Conservation (phyloP, 371 early-diverging fungal genomes). For the Apophysomyces trapeziformis region DNA sequence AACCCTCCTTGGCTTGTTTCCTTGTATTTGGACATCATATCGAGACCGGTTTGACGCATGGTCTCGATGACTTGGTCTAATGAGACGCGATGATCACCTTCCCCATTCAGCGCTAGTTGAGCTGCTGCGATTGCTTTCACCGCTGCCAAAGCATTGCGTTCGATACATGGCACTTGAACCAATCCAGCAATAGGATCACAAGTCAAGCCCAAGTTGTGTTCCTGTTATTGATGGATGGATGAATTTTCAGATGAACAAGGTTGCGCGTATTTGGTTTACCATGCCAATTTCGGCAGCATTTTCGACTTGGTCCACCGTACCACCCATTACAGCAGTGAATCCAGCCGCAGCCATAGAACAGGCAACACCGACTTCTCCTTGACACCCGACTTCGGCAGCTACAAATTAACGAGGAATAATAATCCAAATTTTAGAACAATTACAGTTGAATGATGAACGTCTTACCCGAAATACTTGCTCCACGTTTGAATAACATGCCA, state of each 20-base stretch:
- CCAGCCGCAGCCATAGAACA: constrained; percentile 97
- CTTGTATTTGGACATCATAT: constrained; percentile 96
- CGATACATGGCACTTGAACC: constrained; percentile 97
- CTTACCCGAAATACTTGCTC: constrained; percentile 80
- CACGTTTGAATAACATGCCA: constrained; percentile 96
- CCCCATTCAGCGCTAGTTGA: constrained; percentile 91
- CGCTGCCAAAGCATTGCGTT: constrained; percentile 93
- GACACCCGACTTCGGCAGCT: constrained; percentile 97
- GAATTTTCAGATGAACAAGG: too few relatives aligned
- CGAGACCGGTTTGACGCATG: constrained; percentile 92
- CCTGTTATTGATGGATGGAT: constrained; percentile 24
- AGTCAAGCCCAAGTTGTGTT: constrained; percentile 92
- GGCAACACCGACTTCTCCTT: constrained; percentile 89
- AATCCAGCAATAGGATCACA: constrained; percentile 94
- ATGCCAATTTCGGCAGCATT: constrained; percentile 98
- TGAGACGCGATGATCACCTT: constrained; percentile 87
- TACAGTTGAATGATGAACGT: not conserved
- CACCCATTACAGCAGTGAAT: constrained; percentile 96
- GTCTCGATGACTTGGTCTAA: constrained; percentile 96
- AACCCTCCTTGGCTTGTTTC: constrained; percentile 95
- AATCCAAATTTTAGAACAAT: not conserved
- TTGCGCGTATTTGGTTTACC: constrained; percentile 31
- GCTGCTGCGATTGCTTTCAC: constrained; percentile 96
- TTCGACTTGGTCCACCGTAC: constrained; percentile 86
- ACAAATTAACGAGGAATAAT: not conserved